Evolutionary conservation across 2,329 filamentous ascomycete genomes (phyloP).

Genomic region (Diplodia corticola): DNA sequence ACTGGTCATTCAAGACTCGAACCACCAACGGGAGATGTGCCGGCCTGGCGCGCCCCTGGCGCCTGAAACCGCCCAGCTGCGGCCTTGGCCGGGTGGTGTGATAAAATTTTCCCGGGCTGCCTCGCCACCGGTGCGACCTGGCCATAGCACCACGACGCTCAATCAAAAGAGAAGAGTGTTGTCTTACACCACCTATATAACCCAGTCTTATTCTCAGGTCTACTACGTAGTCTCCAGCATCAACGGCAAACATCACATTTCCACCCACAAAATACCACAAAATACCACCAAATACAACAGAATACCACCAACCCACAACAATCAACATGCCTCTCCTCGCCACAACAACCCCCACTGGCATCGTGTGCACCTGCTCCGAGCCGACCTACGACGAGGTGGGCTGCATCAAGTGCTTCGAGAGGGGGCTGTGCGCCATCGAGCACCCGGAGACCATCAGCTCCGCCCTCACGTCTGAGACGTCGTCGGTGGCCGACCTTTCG

Average conservation of each 20-base stretch:
- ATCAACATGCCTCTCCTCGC: background rate
- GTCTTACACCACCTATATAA: slow-evolving; percentile 7
- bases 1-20: slow-evolving; percentile 21
- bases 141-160: slow-evolving; percentile 11
- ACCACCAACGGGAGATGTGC: slow-evolving; percentile 22
- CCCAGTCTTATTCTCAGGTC: background rate
- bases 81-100: slow-evolving; percentile 18
- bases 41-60: slow-evolving; percentile 8
- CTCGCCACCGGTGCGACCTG: slow-evolving; percentile 6
- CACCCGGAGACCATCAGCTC: slow-evolving; percentile 6
- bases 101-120: background rate
- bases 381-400: slow-evolving; percentile 22
- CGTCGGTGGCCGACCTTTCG: slow-evolving; percentile 3
- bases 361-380: slow-evolving; percentile 21
- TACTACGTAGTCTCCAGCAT: slow-evolving; percentile 16
- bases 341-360: slow-evolving; percentile 2
- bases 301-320: background rate
- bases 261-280: background rate
- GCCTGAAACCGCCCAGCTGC: background rate
- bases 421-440: slow-evolving; percentile 18
- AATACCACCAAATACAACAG: background rate
- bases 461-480: slow-evolving; percentile 4
- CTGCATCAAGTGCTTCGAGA: slow-evolving; percentile 21
- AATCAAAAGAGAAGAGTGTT: background rate
- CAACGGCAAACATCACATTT: background rate